Conservation (phyloP, 148 eudicot species). For the Camellia lanceoleosa region DNA sequence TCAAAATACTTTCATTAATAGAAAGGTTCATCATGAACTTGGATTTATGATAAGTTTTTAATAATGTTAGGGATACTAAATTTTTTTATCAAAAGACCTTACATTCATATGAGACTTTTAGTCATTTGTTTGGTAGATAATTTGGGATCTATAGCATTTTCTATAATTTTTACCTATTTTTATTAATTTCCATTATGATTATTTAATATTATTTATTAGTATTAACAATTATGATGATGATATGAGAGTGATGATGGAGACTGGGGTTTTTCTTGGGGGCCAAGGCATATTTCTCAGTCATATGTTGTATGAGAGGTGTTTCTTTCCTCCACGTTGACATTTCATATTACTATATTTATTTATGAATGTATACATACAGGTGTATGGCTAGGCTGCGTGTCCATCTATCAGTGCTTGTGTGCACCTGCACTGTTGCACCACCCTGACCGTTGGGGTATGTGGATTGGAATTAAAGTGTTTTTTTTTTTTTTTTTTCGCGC, state of each 20-base stretch:
- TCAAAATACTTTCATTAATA: no score
- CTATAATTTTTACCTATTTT: no score
- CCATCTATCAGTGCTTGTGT: background rate
- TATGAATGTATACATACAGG: background rate
- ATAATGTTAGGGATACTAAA: no score
- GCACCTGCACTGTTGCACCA: background rate
- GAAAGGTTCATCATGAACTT: no score
- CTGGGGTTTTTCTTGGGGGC: constrained; percentile 4
- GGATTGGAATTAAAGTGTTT: background rate
- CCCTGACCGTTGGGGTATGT: background rate
- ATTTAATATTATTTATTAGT: no score
- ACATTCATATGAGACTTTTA: no score
- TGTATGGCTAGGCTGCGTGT: background rate
- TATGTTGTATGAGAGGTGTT: background rate
- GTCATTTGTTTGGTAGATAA: no score
- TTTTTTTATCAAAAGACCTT: no score
- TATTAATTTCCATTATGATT: background rate
- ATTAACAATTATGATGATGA: background rate
- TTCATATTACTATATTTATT: background rate
- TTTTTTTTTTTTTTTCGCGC: no score
- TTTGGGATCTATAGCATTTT: no score
- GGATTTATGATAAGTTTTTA: no score
- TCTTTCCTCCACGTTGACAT: constrained; percentile 1
- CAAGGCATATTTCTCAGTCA: background rate
- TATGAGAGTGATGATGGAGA: no score